Percentiles rank a stretch among this genome's conserved stretches.
Evolutionary conservation across 805 yeast species (phyloP).

Genomic region (Saturnispora mendoncae): DNA sequence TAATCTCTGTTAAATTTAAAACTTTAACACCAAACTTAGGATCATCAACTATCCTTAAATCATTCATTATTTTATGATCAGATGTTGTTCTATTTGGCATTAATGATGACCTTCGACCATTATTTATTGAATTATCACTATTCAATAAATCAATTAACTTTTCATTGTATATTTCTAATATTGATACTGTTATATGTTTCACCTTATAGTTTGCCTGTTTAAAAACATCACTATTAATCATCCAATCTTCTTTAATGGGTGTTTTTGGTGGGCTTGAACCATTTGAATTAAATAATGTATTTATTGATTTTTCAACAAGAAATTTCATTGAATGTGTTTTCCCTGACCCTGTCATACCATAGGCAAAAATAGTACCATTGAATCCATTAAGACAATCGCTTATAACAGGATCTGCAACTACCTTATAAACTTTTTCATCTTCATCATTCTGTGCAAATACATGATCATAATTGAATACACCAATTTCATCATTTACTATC

Average conservation of each 20-base stretch:
- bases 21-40: constrained; percentile 62
- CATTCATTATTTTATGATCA: constrained; percentile 27
- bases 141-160: constrained; percentile 67
- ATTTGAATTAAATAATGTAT: constrained; percentile 37
- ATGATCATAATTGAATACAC: constrained; percentile 67
- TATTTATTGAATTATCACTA: constrained; percentile 22
- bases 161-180: constrained; percentile 83
- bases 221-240: constrained; percentile 4
- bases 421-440: constrained; percentile 54
- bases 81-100: constrained; percentile 8
- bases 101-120: constrained; percentile 1
- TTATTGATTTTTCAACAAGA: constrained; percentile 58
- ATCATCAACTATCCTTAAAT: constrained; percentile 74
- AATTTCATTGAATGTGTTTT: constrained; percentile 87
- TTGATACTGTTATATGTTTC: constrained; percentile 52
- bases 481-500: constrained; percentile 45
- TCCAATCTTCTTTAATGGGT: constrained; percentile 9
- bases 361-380: constrained; percentile 86
- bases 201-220: constrained; percentile 18
- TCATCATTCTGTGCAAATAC: constrained; percentile 53
- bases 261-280: not conserved
- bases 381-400: constrained; percentile 58
- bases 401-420: constrained; percentile 45
- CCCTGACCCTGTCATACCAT: constrained; percentile 93
- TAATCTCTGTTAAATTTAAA: constrained; percentile 59